These are phyloP conservation scores for Phlyctochytrium bullatum DNA, from an alignment of 192 early-diverging fungal species.

Conservation along the genomic window DNA sequence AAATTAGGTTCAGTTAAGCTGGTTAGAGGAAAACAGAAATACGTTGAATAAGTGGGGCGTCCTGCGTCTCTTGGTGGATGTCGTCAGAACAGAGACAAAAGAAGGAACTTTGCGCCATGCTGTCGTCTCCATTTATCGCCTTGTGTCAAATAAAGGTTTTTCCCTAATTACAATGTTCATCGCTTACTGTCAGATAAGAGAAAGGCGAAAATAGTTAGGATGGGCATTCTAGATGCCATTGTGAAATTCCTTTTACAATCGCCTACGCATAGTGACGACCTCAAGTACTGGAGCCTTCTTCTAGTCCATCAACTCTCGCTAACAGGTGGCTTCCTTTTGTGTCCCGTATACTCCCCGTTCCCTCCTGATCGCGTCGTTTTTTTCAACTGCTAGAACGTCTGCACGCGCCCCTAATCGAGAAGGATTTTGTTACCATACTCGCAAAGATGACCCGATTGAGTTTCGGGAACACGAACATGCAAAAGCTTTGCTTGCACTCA, in stretches of 20 bases:
- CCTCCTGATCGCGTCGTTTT: conserved; percentile 10
- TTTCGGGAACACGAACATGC: conserved; percentile 82
- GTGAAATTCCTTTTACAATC: conserved; percentile 50
- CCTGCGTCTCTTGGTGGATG: conserved; percentile 54
- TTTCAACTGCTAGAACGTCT: conserved; percentile 44
- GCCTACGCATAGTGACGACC: conserved; percentile 63
- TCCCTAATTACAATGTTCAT: conserved; percentile 11
- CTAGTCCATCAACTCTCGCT: conserved; percentile 71
- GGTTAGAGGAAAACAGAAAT: conserved; percentile 57
- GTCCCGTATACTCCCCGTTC: background rate
- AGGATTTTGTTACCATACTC: conserved; percentile 57
- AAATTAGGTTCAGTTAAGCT: conserved; percentile 1
- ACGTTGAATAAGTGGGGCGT: conserved; percentile 58
- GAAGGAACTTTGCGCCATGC: conserved; percentile 63
- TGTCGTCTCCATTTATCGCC: conserved; percentile 66
- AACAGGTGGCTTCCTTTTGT: conserved; percentile 42
- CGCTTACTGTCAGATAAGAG: conserved; percentile 47
- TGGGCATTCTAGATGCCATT: conserved; percentile 62
- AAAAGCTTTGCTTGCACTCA: conserved; percentile 75
- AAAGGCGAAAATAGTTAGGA: conserved; percentile 55
- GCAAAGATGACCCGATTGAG: conserved; percentile 68
- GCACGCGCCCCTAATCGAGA: conserved; percentile 48
- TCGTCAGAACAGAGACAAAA: conserved; percentile 46
- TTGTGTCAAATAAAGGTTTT: conserved; percentile 61
- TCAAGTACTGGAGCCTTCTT: conserved; percentile 78